Evolutionary conservation across 345 rosid genomes (phyloP).

Genomic region (Excoecaria cochinchinensis): DNA sequence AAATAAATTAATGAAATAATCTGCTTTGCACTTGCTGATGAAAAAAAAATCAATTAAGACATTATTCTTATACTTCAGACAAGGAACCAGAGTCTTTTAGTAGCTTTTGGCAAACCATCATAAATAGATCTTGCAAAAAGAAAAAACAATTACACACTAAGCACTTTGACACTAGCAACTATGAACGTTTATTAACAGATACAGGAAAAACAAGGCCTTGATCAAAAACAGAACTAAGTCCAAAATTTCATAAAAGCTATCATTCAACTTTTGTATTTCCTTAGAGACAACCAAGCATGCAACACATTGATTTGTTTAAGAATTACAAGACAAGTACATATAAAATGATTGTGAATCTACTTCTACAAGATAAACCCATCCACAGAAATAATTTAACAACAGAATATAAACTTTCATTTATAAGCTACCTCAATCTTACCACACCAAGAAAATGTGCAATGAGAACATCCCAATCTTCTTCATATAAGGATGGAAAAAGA

Average conservation of each 20-base stretch:
- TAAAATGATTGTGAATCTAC: not conserved
- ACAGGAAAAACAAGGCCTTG: not conserved
- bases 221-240: not conserved
- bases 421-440: constrained; percentile 46
- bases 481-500: constrained; percentile 60
- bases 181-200: not conserved
- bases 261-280: not conserved
- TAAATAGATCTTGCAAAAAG: not conserved
- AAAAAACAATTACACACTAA: not conserved
- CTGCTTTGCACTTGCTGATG: not conserved
- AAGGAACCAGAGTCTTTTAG: not conserved
- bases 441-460: constrained; percentile 96
- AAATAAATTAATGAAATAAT: not conserved
- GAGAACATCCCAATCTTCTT: constrained; percentile 93
- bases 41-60: not conserved
- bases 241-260: not conserved
- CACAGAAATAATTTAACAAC: not conserved
- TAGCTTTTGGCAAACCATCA: not conserved
- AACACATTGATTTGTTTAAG: not conserved
- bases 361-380: not conserved
- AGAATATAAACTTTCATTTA: not conserved
- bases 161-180: not conserved
- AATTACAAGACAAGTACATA: not conserved
- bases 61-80: not conserved
- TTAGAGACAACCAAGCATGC: not conserved